These are phyloP conservation scores for Phyllostachys edulis DNA, from an alignment of 176 grass and related monocot genomes.

Conservation along the genomic window DNA sequence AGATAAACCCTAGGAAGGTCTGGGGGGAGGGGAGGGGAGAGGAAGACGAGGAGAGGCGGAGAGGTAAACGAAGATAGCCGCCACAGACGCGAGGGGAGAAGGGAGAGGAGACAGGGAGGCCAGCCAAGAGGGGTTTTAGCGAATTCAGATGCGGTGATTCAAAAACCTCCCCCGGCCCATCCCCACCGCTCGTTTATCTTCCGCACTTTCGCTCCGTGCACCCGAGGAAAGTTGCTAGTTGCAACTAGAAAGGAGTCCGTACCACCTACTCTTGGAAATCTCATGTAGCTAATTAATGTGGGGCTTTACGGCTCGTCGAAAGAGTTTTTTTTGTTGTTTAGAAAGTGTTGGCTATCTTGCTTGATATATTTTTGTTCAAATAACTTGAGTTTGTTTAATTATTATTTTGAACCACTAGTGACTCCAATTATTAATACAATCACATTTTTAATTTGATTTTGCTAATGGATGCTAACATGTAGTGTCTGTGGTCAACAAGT, in stretches of 20 bases:
- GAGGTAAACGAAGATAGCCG: conserved; percentile 53
- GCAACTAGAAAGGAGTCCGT: too few species aligned
- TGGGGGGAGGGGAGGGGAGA: neutral
- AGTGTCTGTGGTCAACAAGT: neutral
- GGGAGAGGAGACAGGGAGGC: neutral
- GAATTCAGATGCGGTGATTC: conserved; percentile 62
- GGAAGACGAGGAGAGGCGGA: conserved; percentile 1
- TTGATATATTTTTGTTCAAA: neutral
- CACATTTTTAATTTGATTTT: neutral
- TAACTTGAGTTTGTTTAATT: neutral
- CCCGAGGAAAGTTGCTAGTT: neutral
- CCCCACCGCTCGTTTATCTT: conserved; percentile 45
- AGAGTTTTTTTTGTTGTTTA: too few species aligned
- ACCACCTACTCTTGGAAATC: neutral
- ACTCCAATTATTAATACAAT: neutral
- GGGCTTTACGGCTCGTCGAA: rapidly evolving
- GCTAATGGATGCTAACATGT: neutral
- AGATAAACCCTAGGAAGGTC: conserved; percentile 68
- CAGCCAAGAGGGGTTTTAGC: conserved; percentile 44
- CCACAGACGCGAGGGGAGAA: conserved; percentile 43
- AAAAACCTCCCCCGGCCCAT: conserved; percentile 63
- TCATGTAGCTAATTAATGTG: neutral
- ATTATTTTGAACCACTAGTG: neutral
- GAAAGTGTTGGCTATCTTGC: neutral
- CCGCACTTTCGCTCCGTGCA: conserved; percentile 8